These are phyloP conservation scores for Rhodotorula sp. DNA, from an alignment of 1,284 basidiomycete species.

Conservation along the genomic window DNA sequence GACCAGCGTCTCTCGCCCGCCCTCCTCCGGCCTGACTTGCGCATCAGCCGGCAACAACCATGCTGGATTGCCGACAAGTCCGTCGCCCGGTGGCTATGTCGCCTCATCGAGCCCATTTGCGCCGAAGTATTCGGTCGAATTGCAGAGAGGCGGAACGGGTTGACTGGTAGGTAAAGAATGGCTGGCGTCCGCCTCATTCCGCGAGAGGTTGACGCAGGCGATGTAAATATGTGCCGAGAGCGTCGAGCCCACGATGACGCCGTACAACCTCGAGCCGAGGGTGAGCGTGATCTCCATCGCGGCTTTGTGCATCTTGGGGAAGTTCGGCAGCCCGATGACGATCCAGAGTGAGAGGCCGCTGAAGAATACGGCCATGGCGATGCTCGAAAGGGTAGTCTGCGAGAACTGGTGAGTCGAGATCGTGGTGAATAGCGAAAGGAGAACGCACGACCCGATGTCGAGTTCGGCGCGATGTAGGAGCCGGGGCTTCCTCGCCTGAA, in stretches of 20 bases:
- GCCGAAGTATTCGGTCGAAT: neutral
- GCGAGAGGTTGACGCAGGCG: neutral
- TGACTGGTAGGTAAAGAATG: too few relatives aligned
- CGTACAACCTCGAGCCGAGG: neutral
- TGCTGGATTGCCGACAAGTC: too few relatives aligned
- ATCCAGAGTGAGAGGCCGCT: neutral
- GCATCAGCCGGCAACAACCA: too few relatives aligned
- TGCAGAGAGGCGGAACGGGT: too few relatives aligned
- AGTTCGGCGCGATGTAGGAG: conserved; percentile 6
- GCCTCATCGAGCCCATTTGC: too few relatives aligned
- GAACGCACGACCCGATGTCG: conserved; percentile 9
- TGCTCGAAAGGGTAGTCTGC: conserved; percentile 8
- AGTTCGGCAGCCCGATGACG: neutral
- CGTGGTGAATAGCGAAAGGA: neutral
- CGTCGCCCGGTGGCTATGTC: too few relatives aligned
- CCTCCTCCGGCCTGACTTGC: neutral
- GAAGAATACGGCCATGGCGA: neutral
- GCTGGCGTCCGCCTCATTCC: neutral
- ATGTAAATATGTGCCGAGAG: conserved; percentile 8
- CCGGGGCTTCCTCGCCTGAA: conserved; percentile 2
- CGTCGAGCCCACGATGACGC: neutral
- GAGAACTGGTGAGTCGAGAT: neutral
- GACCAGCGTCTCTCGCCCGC: neutral
- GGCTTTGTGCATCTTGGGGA: neutral
- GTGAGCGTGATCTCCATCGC: neutral